Base-by-base conservation (phyloP, 116 monocot genomes). In the Posidonia oceanica region DNA sequence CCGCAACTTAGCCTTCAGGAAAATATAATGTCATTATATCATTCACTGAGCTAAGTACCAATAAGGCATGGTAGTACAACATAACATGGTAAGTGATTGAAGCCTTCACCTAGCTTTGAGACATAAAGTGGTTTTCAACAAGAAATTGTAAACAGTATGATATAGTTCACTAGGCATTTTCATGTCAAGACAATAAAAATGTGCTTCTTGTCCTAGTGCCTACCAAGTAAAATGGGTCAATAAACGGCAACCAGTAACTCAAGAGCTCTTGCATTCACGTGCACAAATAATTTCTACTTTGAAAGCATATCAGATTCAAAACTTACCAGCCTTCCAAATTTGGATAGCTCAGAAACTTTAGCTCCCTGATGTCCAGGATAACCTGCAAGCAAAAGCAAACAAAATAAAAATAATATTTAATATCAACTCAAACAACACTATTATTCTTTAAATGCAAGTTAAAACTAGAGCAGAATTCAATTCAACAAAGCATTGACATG, bases 291-390 rank as follows among this genome's bases (percentile, higher is more conserved):
- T 12, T 41, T 3, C 36, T 29, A 29, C 38, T 15, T 64, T 14
- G 20, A 66, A 14, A 66, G 42, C 15, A 66, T 18, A 66, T 18
- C 3, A 42, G n/a, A 37, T 58, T 17, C 39, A 63, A 48, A 53
- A 67, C 83, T 56, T 81, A 90, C 89, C 71, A 81, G 86, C 58
- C 75, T 86, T 64, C 86, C 86, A 80, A 90, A 90, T 67, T 79
- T 86, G 48, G 86, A 76, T 67, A 83, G 80, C 42, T 86, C 81
- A 52, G 89, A 69, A 76, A 71, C 73, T 75, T 83, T 90, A 52
- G 81, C 73, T 70, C 76, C 81, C 69, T 79, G 72, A 13, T 72
- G 42, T 6, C 72, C 72, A 22, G 72, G 72, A 61, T 72, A 62
- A 29, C 72, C 72, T 72, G 20, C 39, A 70, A n/a, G 36, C 17